A percentile compares a stretch with the other conserved stretches of the same genome.
Evolutionary conservation across 2,329 filamentous ascomycete species (phyloP).

Genomic region (Nemania serpens): DNA sequence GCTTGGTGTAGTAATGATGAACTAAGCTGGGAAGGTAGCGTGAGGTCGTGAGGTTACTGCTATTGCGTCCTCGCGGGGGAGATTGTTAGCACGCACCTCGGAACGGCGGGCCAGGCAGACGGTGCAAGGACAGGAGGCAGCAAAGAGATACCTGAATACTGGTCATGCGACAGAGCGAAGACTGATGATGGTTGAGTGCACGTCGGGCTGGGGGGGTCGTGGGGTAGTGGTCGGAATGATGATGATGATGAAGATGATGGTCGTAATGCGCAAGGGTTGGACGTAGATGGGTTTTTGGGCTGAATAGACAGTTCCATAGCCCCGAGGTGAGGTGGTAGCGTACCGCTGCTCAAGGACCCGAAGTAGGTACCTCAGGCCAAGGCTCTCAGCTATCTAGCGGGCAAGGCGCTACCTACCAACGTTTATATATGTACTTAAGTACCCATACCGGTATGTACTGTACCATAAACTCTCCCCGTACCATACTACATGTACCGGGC

Average conservation of each 20-base stretch:
- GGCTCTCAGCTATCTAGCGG: constrained; percentile 2
- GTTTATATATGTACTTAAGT: background rate
- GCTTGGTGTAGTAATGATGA: constrained; percentile 19
- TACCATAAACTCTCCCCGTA: background rate
- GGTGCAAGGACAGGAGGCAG: constrained; percentile 19
- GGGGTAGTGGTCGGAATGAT: constrained; percentile 28
- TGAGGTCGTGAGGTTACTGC: constrained; percentile 24
- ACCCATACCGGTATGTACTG: too few relatives aligned
- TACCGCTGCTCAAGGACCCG: background rate
- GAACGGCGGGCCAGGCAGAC: constrained; percentile 19
- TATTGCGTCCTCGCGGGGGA: constrained; percentile 28
- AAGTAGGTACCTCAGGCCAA: constrained; percentile 3
- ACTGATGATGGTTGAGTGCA: constrained; percentile 17
- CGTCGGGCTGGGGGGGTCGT: constrained; percentile 18
- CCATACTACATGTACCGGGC: too few relatives aligned
- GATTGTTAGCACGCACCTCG: constrained; percentile 29
- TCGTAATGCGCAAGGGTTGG: constrained; percentile 29
- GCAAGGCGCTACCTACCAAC: constrained; percentile 20
- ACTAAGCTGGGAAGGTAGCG: constrained; percentile 13
- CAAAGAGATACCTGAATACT: constrained; percentile 24
- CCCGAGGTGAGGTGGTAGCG: constrained; percentile 22
- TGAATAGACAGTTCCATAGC: constrained; percentile 19
- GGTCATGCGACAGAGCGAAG: constrained; percentile 8
- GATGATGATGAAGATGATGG: constrained; percentile 23
- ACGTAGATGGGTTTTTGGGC: constrained; percentile 30